These are phyloP conservation scores for Dalechampia spathulata DNA, from an alignment of 441 rosid genomes.

Conservation along the genomic window DNA sequence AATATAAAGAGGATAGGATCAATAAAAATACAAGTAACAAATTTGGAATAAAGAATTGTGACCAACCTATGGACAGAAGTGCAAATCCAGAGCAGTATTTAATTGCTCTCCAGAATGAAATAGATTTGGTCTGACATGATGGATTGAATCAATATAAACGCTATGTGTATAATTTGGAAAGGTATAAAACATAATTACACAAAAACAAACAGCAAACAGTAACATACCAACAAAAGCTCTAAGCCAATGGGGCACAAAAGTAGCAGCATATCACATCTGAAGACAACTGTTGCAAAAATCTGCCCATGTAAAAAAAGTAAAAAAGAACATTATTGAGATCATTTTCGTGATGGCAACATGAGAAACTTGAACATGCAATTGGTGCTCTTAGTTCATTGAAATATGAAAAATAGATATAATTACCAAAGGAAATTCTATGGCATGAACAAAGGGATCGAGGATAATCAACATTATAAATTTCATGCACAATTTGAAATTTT, in stretches of 20 bases:
- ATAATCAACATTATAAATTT: not conserved
- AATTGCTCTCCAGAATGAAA: constrained; percentile 63
- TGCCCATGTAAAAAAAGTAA: constrained; percentile 30
- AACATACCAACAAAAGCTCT: constrained; percentile 74
- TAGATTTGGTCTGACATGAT: constrained; percentile 68
- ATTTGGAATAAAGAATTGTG: constrained; percentile 3
- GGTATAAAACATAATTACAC: not conserved
- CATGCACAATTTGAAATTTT: constrained; percentile 1
- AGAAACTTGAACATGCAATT: constrained; percentile 8
- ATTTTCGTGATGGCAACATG: constrained; percentile 15
- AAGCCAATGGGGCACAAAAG: constrained; percentile 78
- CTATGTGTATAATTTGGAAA: no score
- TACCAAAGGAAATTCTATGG: not conserved
- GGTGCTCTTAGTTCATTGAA: not conserved
- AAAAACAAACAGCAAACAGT: constrained; percentile 11
- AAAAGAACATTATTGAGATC: constrained; percentile 6
- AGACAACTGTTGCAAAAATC: constrained; percentile 62
- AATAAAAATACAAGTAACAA: not conserved
- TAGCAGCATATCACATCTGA: constrained; percentile 81
- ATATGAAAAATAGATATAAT: not conserved
- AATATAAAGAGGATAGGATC: not conserved
- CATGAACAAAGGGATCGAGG: not conserved
- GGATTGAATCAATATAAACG: no score
- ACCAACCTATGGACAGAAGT: constrained; percentile 63
- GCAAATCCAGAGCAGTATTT: constrained; percentile 50